These are phyloP conservation scores for Diaporthe sp. DNA, from an alignment of 2,329 filamentous ascomycete species.

Conservation along the genomic window DNA sequence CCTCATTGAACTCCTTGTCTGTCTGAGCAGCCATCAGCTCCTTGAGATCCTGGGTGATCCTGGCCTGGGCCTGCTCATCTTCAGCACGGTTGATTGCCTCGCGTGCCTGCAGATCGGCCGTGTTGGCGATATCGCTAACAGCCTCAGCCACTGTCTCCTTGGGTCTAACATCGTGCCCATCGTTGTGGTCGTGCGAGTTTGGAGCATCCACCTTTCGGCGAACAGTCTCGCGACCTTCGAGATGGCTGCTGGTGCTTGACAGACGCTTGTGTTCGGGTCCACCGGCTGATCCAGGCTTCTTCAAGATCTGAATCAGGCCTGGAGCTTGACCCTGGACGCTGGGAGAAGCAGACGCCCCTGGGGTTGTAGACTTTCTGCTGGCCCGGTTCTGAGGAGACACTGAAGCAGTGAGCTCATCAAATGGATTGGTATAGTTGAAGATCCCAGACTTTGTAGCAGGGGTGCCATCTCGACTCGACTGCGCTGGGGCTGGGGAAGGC, in stretches of 20 bases:
- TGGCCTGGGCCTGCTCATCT: slow-evolving; percentile 62
- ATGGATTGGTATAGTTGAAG: slow-evolving; percentile 56
- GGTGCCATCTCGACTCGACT: slow-evolving; percentile 47
- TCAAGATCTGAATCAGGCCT: slow-evolving; percentile 45
- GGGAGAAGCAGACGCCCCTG: slow-evolving; percentile 66
- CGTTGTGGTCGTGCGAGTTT: slow-evolving; percentile 43
- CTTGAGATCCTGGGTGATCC: slow-evolving; percentile 64
- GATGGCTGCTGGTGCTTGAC: slow-evolving; percentile 38
- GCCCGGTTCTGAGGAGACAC: slow-evolving; percentile 47
- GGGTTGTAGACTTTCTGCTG: slow-evolving; percentile 52
- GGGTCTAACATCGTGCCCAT: slow-evolving; percentile 46
- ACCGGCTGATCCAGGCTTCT: slow-evolving; percentile 62
- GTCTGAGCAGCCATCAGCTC: slow-evolving; percentile 66
- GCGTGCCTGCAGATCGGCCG: slow-evolving; percentile 69
- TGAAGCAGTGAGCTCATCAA: slow-evolving; percentile 57
- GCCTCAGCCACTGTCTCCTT: slow-evolving; percentile 81
- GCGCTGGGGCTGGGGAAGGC: slow-evolving; percentile 43
- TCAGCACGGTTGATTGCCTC: slow-evolving; percentile 74
- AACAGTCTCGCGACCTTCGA: slow-evolving; percentile 42
- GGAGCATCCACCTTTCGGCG: slow-evolving; percentile 55
- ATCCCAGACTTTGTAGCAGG: slow-evolving; percentile 48
- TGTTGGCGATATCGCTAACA: slow-evolving; percentile 73
- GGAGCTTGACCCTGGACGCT: slow-evolving; percentile 45
- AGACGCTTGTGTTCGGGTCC: slow-evolving; percentile 57
- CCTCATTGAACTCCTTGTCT: slow-evolving; percentile 67